These are phyloP conservation scores for Pythium folliculosum DNA, from an alignment of 352 stramenopile genomes.

Conservation along the genomic window DNA sequence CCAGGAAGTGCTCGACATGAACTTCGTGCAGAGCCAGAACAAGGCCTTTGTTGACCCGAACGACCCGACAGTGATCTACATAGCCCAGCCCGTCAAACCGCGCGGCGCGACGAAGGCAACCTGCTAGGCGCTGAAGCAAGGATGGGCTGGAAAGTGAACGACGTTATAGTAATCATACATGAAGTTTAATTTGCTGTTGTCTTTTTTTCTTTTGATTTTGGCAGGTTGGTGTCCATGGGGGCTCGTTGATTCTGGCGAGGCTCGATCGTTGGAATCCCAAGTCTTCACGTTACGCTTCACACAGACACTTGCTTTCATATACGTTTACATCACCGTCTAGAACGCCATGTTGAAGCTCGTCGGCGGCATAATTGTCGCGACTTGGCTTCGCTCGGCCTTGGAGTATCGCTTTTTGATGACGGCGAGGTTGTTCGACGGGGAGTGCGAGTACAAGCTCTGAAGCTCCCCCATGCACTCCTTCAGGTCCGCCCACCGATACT, in stretches of 20 bases:
- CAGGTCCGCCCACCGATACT: constrained; percentile 74
- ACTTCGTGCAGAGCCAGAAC: constrained; percentile 78
- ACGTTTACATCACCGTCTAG: constrained; percentile 33
- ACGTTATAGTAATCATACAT: constrained; percentile 35
- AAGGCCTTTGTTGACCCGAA: constrained; percentile 87
- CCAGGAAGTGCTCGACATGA: constrained; percentile 70
- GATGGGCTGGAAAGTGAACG: constrained; percentile 11
- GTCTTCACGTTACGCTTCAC: constrained; percentile 8
- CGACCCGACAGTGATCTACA: constrained; percentile 85
- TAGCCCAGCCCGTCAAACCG: constrained; percentile 63
- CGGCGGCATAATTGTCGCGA: constrained; percentile 70
- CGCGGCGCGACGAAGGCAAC: constrained; percentile 17
- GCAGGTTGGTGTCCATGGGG: background rate
- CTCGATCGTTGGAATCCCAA: background rate
- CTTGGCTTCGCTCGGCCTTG: constrained; percentile 79
- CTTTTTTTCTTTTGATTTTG: constrained; percentile 4
- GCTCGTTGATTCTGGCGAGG: background rate
- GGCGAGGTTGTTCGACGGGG: constrained; percentile 78
- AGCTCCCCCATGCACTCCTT: constrained; percentile 85
- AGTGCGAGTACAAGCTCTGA: constrained; percentile 79
- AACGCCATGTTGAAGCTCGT: constrained; percentile 84
- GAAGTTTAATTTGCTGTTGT: constrained; percentile 20
- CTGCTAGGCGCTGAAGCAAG: background rate
- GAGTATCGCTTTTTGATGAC: constrained; percentile 91
- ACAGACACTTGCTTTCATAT: constrained; percentile 10